Conservation (phyloP, 2,329 filamentous ascomycete genomes). For the Penicillium brevicompactum region DNA sequence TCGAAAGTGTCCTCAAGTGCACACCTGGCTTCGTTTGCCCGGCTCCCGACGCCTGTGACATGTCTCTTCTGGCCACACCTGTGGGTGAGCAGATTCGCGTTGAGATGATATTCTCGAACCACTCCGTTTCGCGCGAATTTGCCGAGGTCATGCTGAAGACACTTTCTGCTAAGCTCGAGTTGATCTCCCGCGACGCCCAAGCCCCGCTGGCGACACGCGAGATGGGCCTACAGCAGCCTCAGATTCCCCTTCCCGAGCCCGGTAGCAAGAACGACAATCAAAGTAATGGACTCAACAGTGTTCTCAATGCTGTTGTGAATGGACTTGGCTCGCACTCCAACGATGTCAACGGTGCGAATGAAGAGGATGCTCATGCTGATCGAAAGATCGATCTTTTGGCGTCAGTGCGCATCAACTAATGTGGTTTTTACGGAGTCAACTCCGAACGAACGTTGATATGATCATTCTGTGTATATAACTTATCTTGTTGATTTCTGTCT, state of each 20-base stretch:
- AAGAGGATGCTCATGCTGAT: not conserved
- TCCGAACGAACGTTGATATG: not conserved
- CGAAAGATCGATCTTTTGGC: not conserved
- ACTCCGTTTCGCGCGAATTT: conserved; percentile 10
- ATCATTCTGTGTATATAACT: not conserved
- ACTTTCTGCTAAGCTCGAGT: conserved; percentile 5
- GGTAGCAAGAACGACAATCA: not conserved
- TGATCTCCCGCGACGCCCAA: conserved; percentile 6
- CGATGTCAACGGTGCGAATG: not conserved
- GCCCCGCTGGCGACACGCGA: conserved; percentile 1
- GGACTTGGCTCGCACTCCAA: not conserved
- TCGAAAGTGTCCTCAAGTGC: conserved; percentile 9
- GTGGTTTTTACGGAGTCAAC: not conserved
- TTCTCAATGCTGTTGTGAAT: not conserved
- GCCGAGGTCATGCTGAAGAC: conserved; percentile 8
- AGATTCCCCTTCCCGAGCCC: conserved; percentile 11
- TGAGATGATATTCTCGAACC: conserved; percentile 18
- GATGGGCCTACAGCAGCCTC: not conserved
- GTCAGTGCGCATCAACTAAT: not conserved
- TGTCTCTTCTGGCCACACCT: conserved; percentile 14
- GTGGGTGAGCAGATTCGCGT: conserved; percentile 11
- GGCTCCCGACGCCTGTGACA: conserved; percentile 12
- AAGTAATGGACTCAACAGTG: not conserved
- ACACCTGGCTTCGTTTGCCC: conserved; percentile 16
- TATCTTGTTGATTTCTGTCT: too few relatives aligned